These are phyloP conservation scores for Peronosclerospora sorghi DNA, from an alignment of 352 stramenopile species.

Conservation along the genomic window DNA sequence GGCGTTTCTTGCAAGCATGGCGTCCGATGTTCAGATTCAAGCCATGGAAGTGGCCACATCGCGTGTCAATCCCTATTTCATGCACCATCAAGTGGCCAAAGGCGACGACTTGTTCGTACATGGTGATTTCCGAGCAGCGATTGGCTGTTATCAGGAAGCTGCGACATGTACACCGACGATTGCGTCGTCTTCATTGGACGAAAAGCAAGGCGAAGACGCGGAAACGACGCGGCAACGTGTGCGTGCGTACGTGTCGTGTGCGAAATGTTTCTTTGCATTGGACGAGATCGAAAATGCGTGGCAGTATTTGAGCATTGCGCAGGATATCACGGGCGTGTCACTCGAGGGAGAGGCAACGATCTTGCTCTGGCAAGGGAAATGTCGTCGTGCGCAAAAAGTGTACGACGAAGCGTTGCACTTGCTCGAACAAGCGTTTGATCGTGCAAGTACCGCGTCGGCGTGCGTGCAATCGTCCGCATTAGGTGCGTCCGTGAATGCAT, in stretches of 20 bases:
- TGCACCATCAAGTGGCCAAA: slow-evolving; percentile 44
- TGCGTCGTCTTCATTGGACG: slow-evolving; percentile 7
- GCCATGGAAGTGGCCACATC: slow-evolving; percentile 23
- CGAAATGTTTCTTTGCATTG: slow-evolving; percentile 55
- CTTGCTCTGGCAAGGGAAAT: slow-evolving; percentile 53
- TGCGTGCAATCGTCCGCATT: slow-evolving; percentile 25
- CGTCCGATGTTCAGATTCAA: slow-evolving; percentile 22
- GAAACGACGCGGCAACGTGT: slow-evolving; percentile 32
- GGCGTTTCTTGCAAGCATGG: slow-evolving; percentile 33
- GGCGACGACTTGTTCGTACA: slow-evolving; percentile 50
- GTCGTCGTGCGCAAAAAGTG: slow-evolving; percentile 37
- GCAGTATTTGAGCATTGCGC: slow-evolving; percentile 29
- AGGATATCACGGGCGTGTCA: slow-evolving; percentile 22
- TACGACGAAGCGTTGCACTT: slow-evolving; percentile 37
- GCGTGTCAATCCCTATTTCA: slow-evolving; percentile 33
- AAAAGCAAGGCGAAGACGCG: slow-evolving; percentile 13
- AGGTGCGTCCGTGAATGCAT: slow-evolving; percentile 10
- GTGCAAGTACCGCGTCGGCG: slow-evolving; percentile 27
- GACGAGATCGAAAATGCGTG: slow-evolving; percentile 35
- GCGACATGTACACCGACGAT: slow-evolving; percentile 14
- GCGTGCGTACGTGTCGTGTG: slow-evolving; percentile 34
- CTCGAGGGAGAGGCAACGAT: slow-evolving; percentile 37
- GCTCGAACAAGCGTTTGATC: slow-evolving; percentile 45
- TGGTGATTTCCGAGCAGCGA: slow-evolving; percentile 42
- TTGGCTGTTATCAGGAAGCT: slow-evolving; percentile 42